Conservation (phyloP, 2,329 filamentous ascomycete species). For the Fusarium camptoceras region DNA sequence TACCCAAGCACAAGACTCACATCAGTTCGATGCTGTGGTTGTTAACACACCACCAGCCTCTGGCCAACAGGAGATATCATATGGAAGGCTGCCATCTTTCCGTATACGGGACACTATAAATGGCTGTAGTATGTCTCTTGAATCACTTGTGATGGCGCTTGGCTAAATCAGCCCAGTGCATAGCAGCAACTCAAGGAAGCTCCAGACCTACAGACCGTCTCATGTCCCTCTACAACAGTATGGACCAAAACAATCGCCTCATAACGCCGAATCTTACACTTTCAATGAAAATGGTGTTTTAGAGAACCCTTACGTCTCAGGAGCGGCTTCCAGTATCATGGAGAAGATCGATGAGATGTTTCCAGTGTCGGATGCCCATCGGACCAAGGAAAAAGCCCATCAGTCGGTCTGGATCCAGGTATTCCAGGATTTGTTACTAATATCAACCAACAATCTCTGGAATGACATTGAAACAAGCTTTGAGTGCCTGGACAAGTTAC, state of each 20-base stretch:
- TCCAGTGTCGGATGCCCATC: neutral
- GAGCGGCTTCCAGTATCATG: rapidly evolving
- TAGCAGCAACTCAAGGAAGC: too few species aligned
- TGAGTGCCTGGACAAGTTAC: rapidly evolving
- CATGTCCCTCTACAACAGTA: too few species aligned
- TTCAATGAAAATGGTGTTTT: too few species aligned
- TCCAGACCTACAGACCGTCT: too few species aligned
- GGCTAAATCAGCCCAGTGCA: too few species aligned
- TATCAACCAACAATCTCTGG: neutral
- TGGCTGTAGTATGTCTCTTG: neutral
- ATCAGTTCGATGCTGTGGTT: rapidly evolving
- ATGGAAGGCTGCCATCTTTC: neutral
- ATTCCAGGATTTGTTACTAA: neutral
- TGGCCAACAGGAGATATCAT: rapidly evolving
- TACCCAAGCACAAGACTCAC: rapidly evolving
- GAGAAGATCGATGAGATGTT: neutral
- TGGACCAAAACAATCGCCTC: too few species aligned
- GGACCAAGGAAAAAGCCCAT: rapidly evolving
- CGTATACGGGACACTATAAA: neutral
- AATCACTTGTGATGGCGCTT: too few species aligned
- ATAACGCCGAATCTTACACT: too few species aligned
- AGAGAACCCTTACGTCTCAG: too few species aligned
- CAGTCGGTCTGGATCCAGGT: neutral
- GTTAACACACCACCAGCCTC: neutral
- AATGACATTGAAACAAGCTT: rapidly evolving